Base-by-base conservation (phyloP, 2,329 filamentous ascomycete species). In the Rosellinia necatrix region DNA sequence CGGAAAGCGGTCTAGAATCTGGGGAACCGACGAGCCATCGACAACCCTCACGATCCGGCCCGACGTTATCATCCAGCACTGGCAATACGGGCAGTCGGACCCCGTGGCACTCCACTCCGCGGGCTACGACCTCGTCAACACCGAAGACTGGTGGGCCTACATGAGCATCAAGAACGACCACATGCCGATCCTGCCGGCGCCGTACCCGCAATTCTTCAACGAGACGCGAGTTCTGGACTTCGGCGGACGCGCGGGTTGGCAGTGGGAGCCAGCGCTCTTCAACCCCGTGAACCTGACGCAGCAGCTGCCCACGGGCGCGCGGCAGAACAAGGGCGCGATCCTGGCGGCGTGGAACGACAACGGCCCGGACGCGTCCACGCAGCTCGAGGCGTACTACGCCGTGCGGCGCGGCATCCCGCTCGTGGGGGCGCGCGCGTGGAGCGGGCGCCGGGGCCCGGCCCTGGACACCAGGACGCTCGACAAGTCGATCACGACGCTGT, bases 81-180 rank as follows among this genome's bases (percentile, higher is more conserved):
- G 77, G 78, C 76, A 78, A 52, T 78, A 76, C 53, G 75, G 76
- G 1, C 71, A 80, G 46, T 79, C 77, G 1, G 76, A 79, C 52
- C 77, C 77, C 0, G 62, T 76, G 0, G 59, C 70, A 8, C 71
- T 80, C 0, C 67, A 74, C 9, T 54, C 64, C 1, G 63, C 70
- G 3, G 71, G 71, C 1, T 77, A 78, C 53, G 53, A 68, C 0
- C 29, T 78, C 8, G 69, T 79, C 66, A 80, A 80, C 60, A 78
- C 76, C 1, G 70, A 79, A 38, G 77, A 80, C 58, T 78, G 76
- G 76, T 80, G 77, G 80, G 78, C 77, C 0, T 83, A 83, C 59
- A 79, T 82, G 73, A 77, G 75, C 4, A 62, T 83, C 49, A 83
- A 83, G 56, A 83, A 81, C 56, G 76, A 79, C 56, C 76, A 79